Base-by-base conservation (phyloP, 2,329 filamentous ascomycete genomes). In the Botryosphaeria dothidea region DNA sequence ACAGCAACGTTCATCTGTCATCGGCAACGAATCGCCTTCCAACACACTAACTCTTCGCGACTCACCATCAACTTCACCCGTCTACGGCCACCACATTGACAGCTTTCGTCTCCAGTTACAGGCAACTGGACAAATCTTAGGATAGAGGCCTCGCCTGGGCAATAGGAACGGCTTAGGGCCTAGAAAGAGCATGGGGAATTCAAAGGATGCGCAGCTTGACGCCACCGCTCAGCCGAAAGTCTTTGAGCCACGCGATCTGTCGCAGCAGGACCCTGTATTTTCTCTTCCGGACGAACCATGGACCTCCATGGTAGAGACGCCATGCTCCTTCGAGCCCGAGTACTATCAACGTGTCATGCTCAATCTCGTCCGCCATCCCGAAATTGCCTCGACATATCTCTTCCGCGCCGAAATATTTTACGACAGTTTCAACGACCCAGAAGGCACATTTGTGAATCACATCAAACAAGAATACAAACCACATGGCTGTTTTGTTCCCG, bases 351-450 rank as follows among this genome's bases (percentile, higher is more conserved):
- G 83, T 45, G 88, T 91, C 57, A 91, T 92, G 87, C 78, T 87
- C 70, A 92, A 93, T 71, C 81, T 93, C 65, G 85, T 94, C 68
- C 85, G 85, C 69, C 93, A 94, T 71, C 92, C 92, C 0, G 94
- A 95, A 69, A 82, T 92, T 76, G 92, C 92, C 68, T 91, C 90
- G 0, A 88, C 85, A 17, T 91, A 90, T 84, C 82, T 95, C 1
- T 92, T 93, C 71, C 86, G 92, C 31, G 92, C 91, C 52, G 91
- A 95, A 71, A 88, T 94, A 27, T 82, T 91, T 27, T 84, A 86
- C 65, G 85, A 89, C 68, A 80, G 77, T 66, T 74, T 79, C 65
- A 73, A 73, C 13, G 77, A 76, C 68, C 60, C 57, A 56, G 77
- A 76, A 41, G 74, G 77, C 25, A 72, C 74, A 6, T 77, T 85